phyloP scores from a whole-genome alignment of 129 eudicot species.

The Flaveria sonorensis region DNA sequence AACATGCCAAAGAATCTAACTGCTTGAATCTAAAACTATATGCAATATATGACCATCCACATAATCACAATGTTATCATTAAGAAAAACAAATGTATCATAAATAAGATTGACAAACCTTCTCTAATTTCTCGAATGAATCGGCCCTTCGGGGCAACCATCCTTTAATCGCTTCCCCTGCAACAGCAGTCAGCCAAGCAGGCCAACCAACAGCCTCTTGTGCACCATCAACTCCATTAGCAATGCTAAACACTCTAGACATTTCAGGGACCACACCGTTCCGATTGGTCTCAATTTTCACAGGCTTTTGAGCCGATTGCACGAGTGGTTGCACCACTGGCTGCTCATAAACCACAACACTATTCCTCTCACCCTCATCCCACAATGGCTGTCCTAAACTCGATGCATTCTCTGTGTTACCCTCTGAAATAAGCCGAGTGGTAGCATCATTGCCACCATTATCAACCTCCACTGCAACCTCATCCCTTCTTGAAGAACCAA shows the following conservation, averaged over 20 bases:
- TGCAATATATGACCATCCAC: background rate
- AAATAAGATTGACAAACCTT: conserved; percentile 46
- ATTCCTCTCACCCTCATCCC: conserved; percentile 51
- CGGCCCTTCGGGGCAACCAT: conserved; percentile 77
- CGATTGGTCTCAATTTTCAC: conserved; percentile 27
- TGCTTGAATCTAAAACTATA: background rate
- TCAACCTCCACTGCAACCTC: conserved; percentile 62
- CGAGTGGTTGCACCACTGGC: conserved; percentile 32
- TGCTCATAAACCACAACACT: conserved; percentile 47
- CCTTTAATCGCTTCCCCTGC: conserved; percentile 95
- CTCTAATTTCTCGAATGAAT: conserved; percentile 81
- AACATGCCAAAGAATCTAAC: background rate
- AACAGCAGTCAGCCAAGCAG: conserved; percentile 78
- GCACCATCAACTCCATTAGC: conserved; percentile 70
- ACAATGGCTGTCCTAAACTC: conserved; percentile 46
- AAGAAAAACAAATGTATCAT: background rate
- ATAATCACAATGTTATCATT: background rate
- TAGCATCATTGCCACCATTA: conserved; percentile 66
- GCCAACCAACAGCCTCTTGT: conserved; percentile 85
- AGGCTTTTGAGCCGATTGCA: conserved; percentile 32
- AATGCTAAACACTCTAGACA: conserved; percentile 47
- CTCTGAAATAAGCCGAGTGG: conserved; percentile 64
- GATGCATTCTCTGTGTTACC: conserved; percentile 43
- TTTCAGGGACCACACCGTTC: conserved; percentile 42
- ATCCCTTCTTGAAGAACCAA: conserved; percentile 59